Evolutionary conservation across 768 basidiomycete genomes (phyloP), one percentile per base, ranked within the genome.

Genomic region (Suillus decipiens): DNA sequence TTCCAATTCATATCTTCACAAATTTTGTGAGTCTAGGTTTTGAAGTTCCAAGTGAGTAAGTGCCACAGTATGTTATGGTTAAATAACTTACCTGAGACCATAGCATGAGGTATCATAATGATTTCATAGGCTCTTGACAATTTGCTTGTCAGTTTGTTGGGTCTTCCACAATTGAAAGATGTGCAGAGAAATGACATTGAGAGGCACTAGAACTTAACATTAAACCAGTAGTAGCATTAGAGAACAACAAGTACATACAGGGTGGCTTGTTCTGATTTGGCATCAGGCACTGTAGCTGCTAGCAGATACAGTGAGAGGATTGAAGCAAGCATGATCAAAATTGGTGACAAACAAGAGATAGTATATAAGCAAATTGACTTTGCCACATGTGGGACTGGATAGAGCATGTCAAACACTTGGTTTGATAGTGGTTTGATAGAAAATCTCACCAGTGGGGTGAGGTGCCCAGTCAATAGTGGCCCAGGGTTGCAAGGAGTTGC

Each of bases 141-240:
- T 76, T 19, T 74, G 63, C 33, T 67, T 65, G 64, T 76, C 72
- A 15, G 64, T 72, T 22, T 68, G 67, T 0, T 63, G 51, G 54
- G 71, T 67, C 22, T 68, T 65, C 75, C 72, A 75, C 15, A 67
- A 68, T 8, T 37, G 11, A 1, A 54, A 33, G 36, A 63, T 61
- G 69, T 67, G 62, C 0, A 54, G 61, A 5, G 53, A 55, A 37
- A 69, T 62, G 6, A 63, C 11, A 1, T 41, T 19, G 2, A 24
- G 11, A 22, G 39, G 39, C 3, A 67, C 24, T 59, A 33, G 1
- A 65, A 63, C 9, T 63, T 65, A 64, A 37, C 10, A 14, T 42
- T 9, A n/a, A 5, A 19, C 12, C 12, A 6, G 42, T 12, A 28
- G 60, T 53, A 17, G 24, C 9, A 8, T 5, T 36, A 36, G 34